Conservation (phyloP, 257 asterid species). For the Nicotiana obtusifolia region DNA sequence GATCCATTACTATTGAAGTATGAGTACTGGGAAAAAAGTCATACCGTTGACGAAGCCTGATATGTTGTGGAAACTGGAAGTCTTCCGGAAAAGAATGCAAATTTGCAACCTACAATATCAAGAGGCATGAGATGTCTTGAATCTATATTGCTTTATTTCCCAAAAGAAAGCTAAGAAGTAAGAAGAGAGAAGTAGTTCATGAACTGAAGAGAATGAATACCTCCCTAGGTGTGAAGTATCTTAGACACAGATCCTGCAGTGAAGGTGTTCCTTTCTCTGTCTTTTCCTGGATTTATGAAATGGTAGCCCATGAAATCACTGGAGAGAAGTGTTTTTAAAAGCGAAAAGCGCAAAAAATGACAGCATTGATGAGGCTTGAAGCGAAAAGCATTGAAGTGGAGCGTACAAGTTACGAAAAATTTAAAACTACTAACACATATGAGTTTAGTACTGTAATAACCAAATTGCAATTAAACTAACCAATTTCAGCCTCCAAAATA, state of each 20-base stretch:
- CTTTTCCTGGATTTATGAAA: slow-evolving; percentile 43
- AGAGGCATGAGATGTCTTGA: background rate
- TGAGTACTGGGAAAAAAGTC: slow-evolving; percentile 8
- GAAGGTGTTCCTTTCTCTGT: slow-evolving; percentile 31
- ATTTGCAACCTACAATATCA: slow-evolving; percentile 62
- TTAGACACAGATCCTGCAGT: slow-evolving; percentile 50
- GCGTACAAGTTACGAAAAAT: background rate
- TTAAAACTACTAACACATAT: background rate
- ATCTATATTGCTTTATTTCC: background rate
- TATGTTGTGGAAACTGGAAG: slow-evolving; percentile 67
- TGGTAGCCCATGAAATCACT: background rate
- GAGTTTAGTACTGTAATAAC: background rate
- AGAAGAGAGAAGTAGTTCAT: slow-evolving; percentile 1
- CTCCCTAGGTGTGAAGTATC: slow-evolving; percentile 97
- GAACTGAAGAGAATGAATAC: slow-evolving; percentile 32
- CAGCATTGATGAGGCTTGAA: background rate
- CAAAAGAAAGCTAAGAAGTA: background rate
- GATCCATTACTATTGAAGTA: background rate
- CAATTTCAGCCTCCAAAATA: background rate
- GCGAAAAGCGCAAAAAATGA: background rate
- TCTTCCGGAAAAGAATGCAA: slow-evolving; percentile 76
- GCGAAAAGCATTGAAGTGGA: background rate
- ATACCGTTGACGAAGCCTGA: slow-evolving; percentile 84
- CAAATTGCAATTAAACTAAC: background rate
- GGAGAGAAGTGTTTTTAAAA: background rate